Conservation (phyloP, 2,329 filamentous ascomycete genomes). For the Aspergillus puulaauensis region DNA sequence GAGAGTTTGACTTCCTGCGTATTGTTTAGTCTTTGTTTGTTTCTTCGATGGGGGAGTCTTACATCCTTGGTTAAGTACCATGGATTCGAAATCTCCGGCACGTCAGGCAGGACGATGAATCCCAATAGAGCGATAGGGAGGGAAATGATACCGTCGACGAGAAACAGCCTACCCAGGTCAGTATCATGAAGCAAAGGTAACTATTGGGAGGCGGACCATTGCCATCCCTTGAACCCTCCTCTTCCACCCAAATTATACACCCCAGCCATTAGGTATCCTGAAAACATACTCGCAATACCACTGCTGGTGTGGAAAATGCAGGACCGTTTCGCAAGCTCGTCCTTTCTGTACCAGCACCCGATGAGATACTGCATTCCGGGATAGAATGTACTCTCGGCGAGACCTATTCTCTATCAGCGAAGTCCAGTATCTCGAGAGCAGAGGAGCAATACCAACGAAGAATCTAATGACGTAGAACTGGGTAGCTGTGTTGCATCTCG, state of each 20-base stretch:
- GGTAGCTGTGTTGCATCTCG: conserved; percentile 40
- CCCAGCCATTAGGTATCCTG: conserved; percentile 56
- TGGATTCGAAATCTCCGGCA: conserved; percentile 51
- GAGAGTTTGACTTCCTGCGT: conserved; percentile 46
- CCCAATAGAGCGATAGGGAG: conserved; percentile 53
- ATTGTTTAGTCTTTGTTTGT: not conserved
- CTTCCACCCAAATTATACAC: conserved; percentile 51
- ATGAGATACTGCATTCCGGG: conserved; percentile 55
- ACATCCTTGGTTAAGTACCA: conserved; percentile 48
- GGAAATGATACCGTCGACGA: conserved; percentile 56
- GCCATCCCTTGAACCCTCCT: conserved; percentile 54
- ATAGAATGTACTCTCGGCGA: conserved; percentile 53
- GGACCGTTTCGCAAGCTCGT: conserved; percentile 53
- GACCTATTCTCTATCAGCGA: conserved; percentile 25
- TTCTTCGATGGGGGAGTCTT: not conserved
- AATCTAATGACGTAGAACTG: conserved; percentile 51
- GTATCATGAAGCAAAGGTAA: not conserved
- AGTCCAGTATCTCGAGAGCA: not conserved
- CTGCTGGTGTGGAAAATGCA: conserved; percentile 54
- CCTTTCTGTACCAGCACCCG: conserved; percentile 52
- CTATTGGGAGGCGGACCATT: no score
- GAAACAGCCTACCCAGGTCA: conserved; percentile 43
- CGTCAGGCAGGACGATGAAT: conserved; percentile 50
- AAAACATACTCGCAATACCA: conserved; percentile 45
- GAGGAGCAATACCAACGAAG: conserved; percentile 41